Evolutionary conservation across 2,329 filamentous ascomycete genomes (phyloP).

Genomic region (Epichloe scottii): DNA sequence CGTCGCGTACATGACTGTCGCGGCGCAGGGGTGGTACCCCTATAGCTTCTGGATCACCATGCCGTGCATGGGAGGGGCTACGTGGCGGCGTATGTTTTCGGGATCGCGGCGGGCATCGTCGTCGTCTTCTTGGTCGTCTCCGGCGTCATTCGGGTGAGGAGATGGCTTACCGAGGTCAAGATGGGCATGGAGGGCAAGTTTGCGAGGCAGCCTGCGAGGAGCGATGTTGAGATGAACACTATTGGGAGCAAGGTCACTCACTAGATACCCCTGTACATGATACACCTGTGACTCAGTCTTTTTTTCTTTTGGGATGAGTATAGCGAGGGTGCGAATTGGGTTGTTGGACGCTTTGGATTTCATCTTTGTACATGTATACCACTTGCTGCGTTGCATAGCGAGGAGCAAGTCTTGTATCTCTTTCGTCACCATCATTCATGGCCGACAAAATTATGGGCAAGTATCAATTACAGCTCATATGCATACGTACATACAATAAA

Average conservation of each 20-base stretch:
- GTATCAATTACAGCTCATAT: neutral
- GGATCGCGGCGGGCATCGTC: conserved; percentile 39
- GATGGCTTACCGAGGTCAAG: conserved; percentile 35
- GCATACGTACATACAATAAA: neutral
- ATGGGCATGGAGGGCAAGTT: conserved; percentile 31
- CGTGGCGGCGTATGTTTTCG: conserved; percentile 53
- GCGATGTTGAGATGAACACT: conserved; percentile 17
- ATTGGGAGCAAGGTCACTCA: neutral
- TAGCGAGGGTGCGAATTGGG: too few species aligned
- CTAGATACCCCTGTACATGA: too few species aligned
- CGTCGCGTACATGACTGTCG: conserved; percentile 61
- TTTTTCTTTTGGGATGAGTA: too few species aligned
- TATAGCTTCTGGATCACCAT: conserved; percentile 65
- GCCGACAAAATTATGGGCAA: neutral
- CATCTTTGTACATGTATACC: too few species aligned
- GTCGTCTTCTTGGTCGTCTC: conserved; percentile 41
- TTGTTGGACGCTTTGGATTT: too few species aligned
- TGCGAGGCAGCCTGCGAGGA: conserved; percentile 13
- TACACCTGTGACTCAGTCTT: too few species aligned
- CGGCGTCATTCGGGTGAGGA: conserved; percentile 36
- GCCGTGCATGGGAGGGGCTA: conserved; percentile 30
- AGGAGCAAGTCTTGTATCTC: too few species aligned
- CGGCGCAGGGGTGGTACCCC: conserved; percentile 59
- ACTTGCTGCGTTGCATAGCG: too few species aligned
- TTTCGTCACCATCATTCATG: too few species aligned